Base-by-base conservation (phyloP, 2,329 filamentous ascomycete species). In the Boeremia exigua region DNA sequence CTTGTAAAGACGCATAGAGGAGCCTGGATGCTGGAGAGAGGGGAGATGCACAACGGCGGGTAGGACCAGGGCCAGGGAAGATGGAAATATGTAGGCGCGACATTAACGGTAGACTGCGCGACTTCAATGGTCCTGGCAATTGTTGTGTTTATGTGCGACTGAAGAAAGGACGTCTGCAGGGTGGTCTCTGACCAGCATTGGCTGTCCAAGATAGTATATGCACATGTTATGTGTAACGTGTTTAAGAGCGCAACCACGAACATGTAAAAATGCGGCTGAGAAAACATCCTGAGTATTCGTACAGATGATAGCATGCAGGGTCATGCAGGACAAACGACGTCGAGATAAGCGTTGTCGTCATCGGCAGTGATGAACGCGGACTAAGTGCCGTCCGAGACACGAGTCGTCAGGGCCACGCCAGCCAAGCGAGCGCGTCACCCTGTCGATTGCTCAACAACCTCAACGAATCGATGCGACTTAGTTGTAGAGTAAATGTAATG, bases 1-100 rank as follows among this genome's bases (percentile, higher is more conserved):
- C 60, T 60, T 10, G 71, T 74, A 53, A 72, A 75, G 3, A 71
- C 57, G 40, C 72, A 75, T 1, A 75, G 65, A 6, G 61, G 59
- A 2, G 48, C 17, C 17, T 43, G 33, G 12, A 40, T 34, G 33
- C 50, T 59, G 25, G 56, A 36, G 14, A 73, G 59, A 2, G 56
- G 11, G 2, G 53, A 25, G 1, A 69, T 75, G 48, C 73, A 75
- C 6, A 63, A 36, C 19, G 69, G 70, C 15, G 54, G 40, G 34
- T 69, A 58, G 0, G 71, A 60, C 73, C 72, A 75, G 4, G 54
- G 54, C 53, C 53, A 56, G 5, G 53, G 53, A 6, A 56, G 53
- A 14, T 51, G 37, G 27, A 56, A 56, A 4, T 27, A 28, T 25
- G 27, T 9, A 3, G 36, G 23, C 29, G 27, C 45, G 12, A 14